Percentiles rank a stretch among this genome's conserved stretches.
Evolutionary conservation across 2,329 filamentous ascomycete genomes (phyloP).

Genomic region (Fusarium staphyleae): DNA sequence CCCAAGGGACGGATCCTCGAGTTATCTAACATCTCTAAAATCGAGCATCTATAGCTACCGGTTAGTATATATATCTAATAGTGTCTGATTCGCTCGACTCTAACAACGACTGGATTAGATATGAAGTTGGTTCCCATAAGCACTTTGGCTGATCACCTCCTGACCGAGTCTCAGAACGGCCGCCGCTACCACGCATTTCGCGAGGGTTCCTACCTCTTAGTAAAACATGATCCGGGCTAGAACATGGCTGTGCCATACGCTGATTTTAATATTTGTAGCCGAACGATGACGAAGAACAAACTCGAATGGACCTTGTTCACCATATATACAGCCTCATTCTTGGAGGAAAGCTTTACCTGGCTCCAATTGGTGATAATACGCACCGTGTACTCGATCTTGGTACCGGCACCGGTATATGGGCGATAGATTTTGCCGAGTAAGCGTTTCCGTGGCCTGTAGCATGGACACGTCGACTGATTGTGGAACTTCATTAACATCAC

Average conservation of each 20-base stretch:
- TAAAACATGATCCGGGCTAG: background rate
- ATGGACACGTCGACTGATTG: accelerated
- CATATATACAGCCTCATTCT: conserved; percentile 25
- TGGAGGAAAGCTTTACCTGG: conserved; percentile 17
- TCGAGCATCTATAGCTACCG: conserved; percentile 22
- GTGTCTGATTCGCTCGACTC: background rate
- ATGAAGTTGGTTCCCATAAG: conserved; percentile 1
- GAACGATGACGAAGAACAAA: conserved; percentile 22
- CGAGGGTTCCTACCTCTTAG: conserved; percentile 19
- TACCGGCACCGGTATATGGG: conserved; percentile 27
- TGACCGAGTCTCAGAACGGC: conserved; percentile 1
- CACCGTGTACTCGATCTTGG: conserved; percentile 27
- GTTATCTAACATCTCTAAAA: conserved; percentile 22
- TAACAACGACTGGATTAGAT: background rate
- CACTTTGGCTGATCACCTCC: no score
- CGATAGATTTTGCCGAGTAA: conserved; percentile 28
- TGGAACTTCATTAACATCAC: background rate
- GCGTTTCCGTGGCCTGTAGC: background rate
- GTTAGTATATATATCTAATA: background rate
- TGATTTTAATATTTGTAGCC: background rate
- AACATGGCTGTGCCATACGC: accelerated
- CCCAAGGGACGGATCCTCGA: background rate
- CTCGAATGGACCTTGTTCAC: conserved; percentile 26
- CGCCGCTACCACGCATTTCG: conserved; percentile 28
- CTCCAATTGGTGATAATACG: conserved; percentile 1